Evolutionary conservation across 768 basidiomycete genomes (phyloP).

Genomic region (Mycena indigotica): DNA sequence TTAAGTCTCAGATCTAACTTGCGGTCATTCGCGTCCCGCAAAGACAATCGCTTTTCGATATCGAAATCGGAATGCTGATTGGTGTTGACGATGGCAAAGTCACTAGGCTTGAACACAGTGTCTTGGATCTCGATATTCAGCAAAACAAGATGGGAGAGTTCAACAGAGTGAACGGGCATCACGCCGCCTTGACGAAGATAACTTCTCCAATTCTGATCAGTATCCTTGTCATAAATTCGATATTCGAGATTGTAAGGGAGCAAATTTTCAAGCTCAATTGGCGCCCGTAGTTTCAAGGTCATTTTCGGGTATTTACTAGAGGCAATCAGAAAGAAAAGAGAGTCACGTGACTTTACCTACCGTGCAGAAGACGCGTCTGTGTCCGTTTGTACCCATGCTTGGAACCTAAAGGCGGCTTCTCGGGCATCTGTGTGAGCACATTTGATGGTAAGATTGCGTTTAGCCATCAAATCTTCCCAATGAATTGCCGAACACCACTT

Average conservation of each 20-base stretch:
- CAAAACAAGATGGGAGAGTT: slow-evolving; percentile 85
- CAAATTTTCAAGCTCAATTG: slow-evolving; percentile 93
- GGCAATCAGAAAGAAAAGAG: slow-evolving; percentile 1
- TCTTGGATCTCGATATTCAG: slow-evolving; percentile 92
- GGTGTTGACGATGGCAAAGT: slow-evolving; percentile 96
- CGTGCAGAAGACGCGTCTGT: slow-evolving; percentile 47
- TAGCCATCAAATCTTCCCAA: slow-evolving; percentile 83
- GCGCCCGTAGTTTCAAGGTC: slow-evolving; percentile 84
- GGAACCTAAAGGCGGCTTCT: slow-evolving; percentile 93
- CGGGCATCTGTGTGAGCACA: slow-evolving; percentile 80
- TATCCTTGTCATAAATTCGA: slow-evolving; percentile 95
- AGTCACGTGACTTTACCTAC: slow-evolving; percentile 33
- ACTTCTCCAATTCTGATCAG: slow-evolving; percentile 91
- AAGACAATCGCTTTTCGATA: slow-evolving; percentile 67
- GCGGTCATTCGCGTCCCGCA: slow-evolving; percentile 73
- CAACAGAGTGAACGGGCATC: slow-evolving; percentile 96
- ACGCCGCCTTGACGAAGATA: slow-evolving; percentile 91
- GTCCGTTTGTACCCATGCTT: slow-evolving; percentile 86
- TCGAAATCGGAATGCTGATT: slow-evolving; percentile 90
- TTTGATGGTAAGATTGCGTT: slow-evolving; percentile 71
- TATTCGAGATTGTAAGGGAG: slow-evolving; percentile 94
- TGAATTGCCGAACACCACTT: slow-evolving; percentile 87
- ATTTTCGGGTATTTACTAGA: slow-evolving; percentile 83
- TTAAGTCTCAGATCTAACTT: slow-evolving; percentile 84
- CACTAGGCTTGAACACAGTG: slow-evolving; percentile 93